Conservation (phyloP, 1,284 basidiomycete genomes). For the Papiliotrema terrestris region DNA sequence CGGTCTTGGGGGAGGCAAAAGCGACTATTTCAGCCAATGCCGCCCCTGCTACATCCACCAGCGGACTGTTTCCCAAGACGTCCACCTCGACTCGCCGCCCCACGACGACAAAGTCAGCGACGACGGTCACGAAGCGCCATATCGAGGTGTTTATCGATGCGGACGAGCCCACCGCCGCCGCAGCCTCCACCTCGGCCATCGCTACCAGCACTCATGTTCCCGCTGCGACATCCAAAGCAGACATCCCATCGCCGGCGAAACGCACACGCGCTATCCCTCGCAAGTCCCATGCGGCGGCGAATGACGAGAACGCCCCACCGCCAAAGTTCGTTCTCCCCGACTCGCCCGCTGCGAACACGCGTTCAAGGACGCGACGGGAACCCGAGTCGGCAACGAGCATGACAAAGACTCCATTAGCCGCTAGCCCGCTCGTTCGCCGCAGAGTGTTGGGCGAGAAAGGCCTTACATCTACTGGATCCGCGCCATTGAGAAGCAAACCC, state of each 20-base stretch:
- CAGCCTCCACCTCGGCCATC: not conserved
- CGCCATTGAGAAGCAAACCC: not conserved
- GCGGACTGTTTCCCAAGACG: no score
- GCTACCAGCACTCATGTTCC: no score
- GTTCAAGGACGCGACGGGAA: constrained; percentile 13
- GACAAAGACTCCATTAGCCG: not conserved
- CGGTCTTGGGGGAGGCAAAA: not conserved
- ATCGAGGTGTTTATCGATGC: not conserved
- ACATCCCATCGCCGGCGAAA: constrained; percentile 13
- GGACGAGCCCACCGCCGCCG: not conserved
- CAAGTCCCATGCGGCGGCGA: not conserved
- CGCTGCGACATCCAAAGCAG: not conserved
- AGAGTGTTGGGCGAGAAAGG: no score
- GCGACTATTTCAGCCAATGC: no score
- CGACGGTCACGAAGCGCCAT: not conserved
- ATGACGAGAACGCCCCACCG: constrained; percentile 33
- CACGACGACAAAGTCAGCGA: not conserved
- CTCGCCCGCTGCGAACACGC: constrained; percentile 22
- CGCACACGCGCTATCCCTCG: constrained; percentile 7
- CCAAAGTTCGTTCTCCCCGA: constrained; percentile 5
- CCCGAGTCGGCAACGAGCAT: not conserved
- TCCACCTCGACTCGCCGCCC: no score
- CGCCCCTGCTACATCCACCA: no score
- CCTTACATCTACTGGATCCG: no score
- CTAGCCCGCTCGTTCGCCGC: not conserved